These are phyloP conservation scores for Rutstroemia sp. DNA, from an alignment of 2,329 filamentous ascomycete genomes.

Conservation along the genomic window DNA sequence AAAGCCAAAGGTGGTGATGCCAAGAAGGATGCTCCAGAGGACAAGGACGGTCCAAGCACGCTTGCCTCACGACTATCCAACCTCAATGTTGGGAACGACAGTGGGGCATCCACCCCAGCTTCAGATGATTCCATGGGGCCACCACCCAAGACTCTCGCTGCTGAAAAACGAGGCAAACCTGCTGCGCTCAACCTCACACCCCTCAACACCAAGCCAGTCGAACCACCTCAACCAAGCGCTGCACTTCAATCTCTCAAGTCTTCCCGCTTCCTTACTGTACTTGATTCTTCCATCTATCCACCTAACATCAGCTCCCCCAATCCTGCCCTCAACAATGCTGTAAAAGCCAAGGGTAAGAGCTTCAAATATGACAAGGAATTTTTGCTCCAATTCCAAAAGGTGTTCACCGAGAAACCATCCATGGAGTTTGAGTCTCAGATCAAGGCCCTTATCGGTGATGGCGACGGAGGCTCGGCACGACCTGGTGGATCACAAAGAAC, in stretches of 20 bases:
- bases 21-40: slow-evolving; percentile 21
- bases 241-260: slow-evolving; percentile 91
- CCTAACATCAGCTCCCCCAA: slow-evolving; percentile 81
- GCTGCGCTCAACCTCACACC: slow-evolving; percentile 78
- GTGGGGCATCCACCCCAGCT: slow-evolving; percentile 34
- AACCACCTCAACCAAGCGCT: slow-evolving; percentile 87
- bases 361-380: slow-evolving; percentile 97
- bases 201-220: slow-evolving; percentile 75
- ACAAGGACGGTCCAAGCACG: slow-evolving; percentile 27
- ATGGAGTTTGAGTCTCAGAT: slow-evolving; percentile 88
- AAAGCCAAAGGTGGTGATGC: slow-evolving; percentile 19
- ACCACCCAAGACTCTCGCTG: slow-evolving; percentile 46
- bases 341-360: slow-evolving; percentile 68
- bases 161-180: slow-evolving; percentile 68
- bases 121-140: slow-evolving; percentile 39
- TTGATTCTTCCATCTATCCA: slow-evolving; percentile 75
- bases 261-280: slow-evolving; percentile 76
- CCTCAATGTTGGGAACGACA: slow-evolving; percentile 40
- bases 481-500: slow-evolving; percentile 48
- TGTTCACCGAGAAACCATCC: slow-evolving; percentile 95
- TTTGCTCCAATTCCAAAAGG: slow-evolving; percentile 89
- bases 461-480: slow-evolving; percentile 54
- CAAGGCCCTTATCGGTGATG: slow-evolving; percentile 77
- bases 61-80: slow-evolving; percentile 41
- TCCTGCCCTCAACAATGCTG: slow-evolving; percentile 76